A percentile compares a stretch with the other conserved stretches of the same genome.
Conservation (phyloP, 2,329 filamentous ascomycete genomes). For the Colletotrichum euphorbiae region DNA sequence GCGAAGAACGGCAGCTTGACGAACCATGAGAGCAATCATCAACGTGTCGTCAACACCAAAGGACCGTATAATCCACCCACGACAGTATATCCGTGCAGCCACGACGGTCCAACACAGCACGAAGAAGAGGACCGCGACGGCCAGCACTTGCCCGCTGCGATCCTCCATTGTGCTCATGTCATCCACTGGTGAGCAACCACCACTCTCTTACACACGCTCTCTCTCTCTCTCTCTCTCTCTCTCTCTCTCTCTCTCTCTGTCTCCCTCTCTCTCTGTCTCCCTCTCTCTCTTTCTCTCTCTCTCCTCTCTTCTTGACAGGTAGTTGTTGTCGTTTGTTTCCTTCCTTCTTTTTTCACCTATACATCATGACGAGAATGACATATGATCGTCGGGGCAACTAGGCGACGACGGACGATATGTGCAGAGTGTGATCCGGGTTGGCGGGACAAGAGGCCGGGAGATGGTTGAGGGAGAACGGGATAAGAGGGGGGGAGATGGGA, state of each 20-base stretch:
- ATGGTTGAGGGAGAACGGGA: not conserved
- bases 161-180: slow-evolving; percentile 35
- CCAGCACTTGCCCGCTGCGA: slow-evolving; percentile 44
- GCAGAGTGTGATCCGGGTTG: slow-evolving; percentile 24
- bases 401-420: slow-evolving; percentile 10
- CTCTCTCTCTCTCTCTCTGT: too few species aligned
- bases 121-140: slow-evolving; percentile 48
- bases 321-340: not conserved
- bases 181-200: slow-evolving; percentile 4
- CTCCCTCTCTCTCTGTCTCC: too few species aligned
- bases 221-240: too few species aligned
- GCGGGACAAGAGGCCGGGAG: slow-evolving; percentile 15
- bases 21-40: slow-evolving; percentile 48
- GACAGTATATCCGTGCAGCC: slow-evolving; percentile 48
- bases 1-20: slow-evolving; percentile 18
- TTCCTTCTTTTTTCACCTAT: slow-evolving; percentile 13
- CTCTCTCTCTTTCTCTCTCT: too few species aligned
- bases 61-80: slow-evolving; percentile 47
- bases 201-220: too few species aligned
- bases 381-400: slow-evolving; percentile 1
- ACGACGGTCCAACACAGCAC: slow-evolving; percentile 49
- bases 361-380: slow-evolving; percentile 24
- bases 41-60: slow-evolving; percentile 50
- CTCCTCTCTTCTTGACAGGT: not conserved
- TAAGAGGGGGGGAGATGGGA: not conserved